Percentiles rank a stretch among this genome's conserved stretches.
Conservation (phyloP, 768 basidiomycete species). For the Suillus subalutaceus region DNA sequence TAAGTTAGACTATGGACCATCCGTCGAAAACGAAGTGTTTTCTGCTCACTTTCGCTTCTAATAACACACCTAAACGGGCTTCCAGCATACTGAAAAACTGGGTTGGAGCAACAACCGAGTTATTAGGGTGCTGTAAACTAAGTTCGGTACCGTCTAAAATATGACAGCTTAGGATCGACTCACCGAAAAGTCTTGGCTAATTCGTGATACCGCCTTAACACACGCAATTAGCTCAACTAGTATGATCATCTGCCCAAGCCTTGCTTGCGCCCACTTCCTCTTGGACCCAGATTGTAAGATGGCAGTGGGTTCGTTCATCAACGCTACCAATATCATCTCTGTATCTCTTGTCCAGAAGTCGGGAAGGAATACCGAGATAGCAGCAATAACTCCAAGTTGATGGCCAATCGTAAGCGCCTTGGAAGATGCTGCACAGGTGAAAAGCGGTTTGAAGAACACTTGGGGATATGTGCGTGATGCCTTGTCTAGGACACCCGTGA, state of each 20-base stretch:
- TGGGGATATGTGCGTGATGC: slow-evolving; percentile 58
- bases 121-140: slow-evolving; percentile 4
- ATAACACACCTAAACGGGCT: slow-evolving; percentile 51
- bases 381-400: slow-evolving; percentile 57
- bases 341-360: slow-evolving; percentile 70
- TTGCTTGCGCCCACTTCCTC: slow-evolving; percentile 47
- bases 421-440: slow-evolving; percentile 65
- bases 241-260: slow-evolving; percentile 65
- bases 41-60: slow-evolving; percentile 56
- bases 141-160: neutral
- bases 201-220: slow-evolving; percentile 47
- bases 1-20: slow-evolving; percentile 6
- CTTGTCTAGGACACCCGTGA: slow-evolving; percentile 54
- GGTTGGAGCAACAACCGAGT: neutral
- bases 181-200: slow-evolving; percentile 45
- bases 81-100: slow-evolving; percentile 60
- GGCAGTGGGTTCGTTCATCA: slow-evolving; percentile 52
- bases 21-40: neutral
- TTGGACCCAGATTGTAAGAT: slow-evolving; percentile 19
- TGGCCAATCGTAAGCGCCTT: slow-evolving; percentile 63
- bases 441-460: slow-evolving; percentile 73
- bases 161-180: slow-evolving; percentile 13
- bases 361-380: slow-evolving; percentile 55
- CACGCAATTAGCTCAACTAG: slow-evolving; percentile 62
- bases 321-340: slow-evolving; percentile 74